Percentiles rank a stretch among this genome's conserved stretches.
phyloP scores from a whole-genome alignment of 1,284 basidiomycete genomes.

The Ceratobasidium sp. region DNA sequence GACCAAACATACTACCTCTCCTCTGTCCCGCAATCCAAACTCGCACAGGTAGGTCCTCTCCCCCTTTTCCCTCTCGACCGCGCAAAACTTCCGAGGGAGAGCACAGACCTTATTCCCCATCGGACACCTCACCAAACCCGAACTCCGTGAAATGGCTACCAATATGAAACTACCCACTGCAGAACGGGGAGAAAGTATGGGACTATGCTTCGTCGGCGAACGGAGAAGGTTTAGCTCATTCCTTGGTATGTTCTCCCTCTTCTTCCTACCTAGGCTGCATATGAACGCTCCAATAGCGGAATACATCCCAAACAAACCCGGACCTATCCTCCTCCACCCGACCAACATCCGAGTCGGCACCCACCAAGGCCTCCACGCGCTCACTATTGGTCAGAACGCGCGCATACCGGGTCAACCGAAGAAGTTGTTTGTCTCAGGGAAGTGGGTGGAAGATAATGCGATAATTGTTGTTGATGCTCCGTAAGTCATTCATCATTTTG shows the following conservation, averaged over 20 bases:
- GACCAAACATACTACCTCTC: conserved; percentile 97
- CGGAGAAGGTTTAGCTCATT: conserved; percentile 80
- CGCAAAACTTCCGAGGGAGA: not conserved
- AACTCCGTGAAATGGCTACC: conserved; percentile 84
- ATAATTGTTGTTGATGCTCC: conserved; percentile 75
- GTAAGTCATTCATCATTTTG: conserved; percentile 4
- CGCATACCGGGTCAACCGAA: conserved; percentile 72
- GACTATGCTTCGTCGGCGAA: conserved; percentile 96
- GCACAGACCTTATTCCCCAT: conserved; percentile 83
- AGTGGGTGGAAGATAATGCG: conserved; percentile 71
- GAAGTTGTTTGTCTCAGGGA: conserved; percentile 82
- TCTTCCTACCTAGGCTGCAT: not conserved
- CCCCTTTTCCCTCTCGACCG: not conserved
- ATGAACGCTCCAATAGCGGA: conserved; percentile 65
- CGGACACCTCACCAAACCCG: conserved; percentile 71
- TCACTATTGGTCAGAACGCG: conserved; percentile 87
- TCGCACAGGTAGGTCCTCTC: conserved; percentile 58
- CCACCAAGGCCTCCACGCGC: conserved; percentile 88
- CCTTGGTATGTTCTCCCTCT: conserved; percentile 65
- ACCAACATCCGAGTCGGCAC: conserved; percentile 62
- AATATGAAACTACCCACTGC: conserved; percentile 80
- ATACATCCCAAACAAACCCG: conserved; percentile 78
- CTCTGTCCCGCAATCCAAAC: conserved; percentile 73
- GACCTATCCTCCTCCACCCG: conserved; percentile 75
- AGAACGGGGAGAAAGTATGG: conserved; percentile 89